Evolutionary conservation across 768 basidiomycete genomes (phyloP), one percentile per base, ranked within the genome.

Genomic region (Mrakia gelida): DNA sequence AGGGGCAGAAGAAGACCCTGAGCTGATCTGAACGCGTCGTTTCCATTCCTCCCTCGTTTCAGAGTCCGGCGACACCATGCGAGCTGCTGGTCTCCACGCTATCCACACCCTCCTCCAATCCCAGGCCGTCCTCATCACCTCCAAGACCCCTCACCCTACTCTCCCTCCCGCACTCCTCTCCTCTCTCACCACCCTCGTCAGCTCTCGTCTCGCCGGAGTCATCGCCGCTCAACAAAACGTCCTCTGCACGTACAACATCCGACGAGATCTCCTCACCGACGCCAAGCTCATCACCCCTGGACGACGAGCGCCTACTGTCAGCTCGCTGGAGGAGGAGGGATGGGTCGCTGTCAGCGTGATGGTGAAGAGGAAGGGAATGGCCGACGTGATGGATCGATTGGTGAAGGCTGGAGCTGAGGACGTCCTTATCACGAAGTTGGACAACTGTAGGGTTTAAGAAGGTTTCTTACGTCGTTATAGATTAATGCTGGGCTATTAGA

Each of bases 41-140:
- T 28, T 61, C 23, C 30, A 26, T 45, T 26, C 32, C n/a, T 49
- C 6, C 32, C 3, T 26, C 38, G n/a, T 32, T 32, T 52, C 83
- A 95, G 96, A 98, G 86, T 99, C 96, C 26, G 97, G 97, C 62
- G 97, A 99, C 82, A 99, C 97, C 11, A 99, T 99, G 97, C 93
- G 96, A 49, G 97, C 96, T 34, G 95, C 95, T 0, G 97, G 96
- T 54, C 87, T 98, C 75, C 92, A 92, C 84, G 90, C 96, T 59
- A 98, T 99, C 82, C 92, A 91, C 21, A 98, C 94, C 15, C 84
- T 99, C 16, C 88, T 99, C 75, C 84, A 90, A 59, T 89, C 91
- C 0, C 92, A 99, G 85, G 95, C 96, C 16, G 93, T 98, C 74
- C 89, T 99, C 52, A 97, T 99, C 87, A 92, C 90, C 80, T 93